phyloP scores from a whole-genome alignment of 1,284 basidiomycete species.

The Mycosarcoma maydis region DNA sequence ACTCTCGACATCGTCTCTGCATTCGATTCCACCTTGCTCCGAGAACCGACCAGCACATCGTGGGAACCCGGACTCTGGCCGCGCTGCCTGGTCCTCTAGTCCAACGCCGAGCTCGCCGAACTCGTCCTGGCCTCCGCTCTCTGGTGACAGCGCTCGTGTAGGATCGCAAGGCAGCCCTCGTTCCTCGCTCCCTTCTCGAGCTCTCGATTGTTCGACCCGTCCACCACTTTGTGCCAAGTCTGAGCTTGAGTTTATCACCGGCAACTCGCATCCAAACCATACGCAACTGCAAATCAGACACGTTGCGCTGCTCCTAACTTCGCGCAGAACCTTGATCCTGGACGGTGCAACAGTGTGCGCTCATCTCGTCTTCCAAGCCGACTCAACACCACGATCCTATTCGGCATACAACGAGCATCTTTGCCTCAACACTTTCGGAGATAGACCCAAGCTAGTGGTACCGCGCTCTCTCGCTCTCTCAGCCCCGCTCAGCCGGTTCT shows the following conservation, averaged over 20 bases:
- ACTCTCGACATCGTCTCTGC: not conserved
- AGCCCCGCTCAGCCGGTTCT: slow-evolving; percentile 11
- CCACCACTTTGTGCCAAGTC: slow-evolving; percentile 5
- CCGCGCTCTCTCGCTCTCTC: slow-evolving; percentile 1
- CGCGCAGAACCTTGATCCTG: slow-evolving; percentile 4
- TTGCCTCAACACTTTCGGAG: slow-evolving; percentile 12
- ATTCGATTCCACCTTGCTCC: slow-evolving; percentile 15
- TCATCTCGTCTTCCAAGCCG: not conserved
- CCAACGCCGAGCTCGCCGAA: slow-evolving; percentile 23
- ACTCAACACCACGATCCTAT: slow-evolving; percentile 6
- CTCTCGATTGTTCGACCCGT: slow-evolving; percentile 13
- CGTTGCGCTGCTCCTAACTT: not conserved
- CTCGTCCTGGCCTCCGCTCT: not conserved
- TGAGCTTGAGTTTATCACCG: slow-evolving; percentile 19
- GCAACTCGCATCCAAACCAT: slow-evolving; percentile 10
- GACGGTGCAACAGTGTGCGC: not conserved
- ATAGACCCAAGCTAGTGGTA: slow-evolving; percentile 37
- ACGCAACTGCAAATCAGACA: slow-evolving; percentile 7
- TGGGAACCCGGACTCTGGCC: slow-evolving; percentile 17
- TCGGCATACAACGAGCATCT: slow-evolving; percentile 4
- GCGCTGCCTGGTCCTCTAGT: slow-evolving; percentile 2
- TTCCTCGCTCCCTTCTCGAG: slow-evolving; percentile 10
- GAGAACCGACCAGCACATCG: slow-evolving; percentile 16
- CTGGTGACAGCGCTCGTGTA: not conserved
- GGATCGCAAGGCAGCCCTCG: too few species aligned